Evolutionary conservation across 176 grass and related monocot species (phyloP).

Genomic region (Juncus effusus): DNA sequence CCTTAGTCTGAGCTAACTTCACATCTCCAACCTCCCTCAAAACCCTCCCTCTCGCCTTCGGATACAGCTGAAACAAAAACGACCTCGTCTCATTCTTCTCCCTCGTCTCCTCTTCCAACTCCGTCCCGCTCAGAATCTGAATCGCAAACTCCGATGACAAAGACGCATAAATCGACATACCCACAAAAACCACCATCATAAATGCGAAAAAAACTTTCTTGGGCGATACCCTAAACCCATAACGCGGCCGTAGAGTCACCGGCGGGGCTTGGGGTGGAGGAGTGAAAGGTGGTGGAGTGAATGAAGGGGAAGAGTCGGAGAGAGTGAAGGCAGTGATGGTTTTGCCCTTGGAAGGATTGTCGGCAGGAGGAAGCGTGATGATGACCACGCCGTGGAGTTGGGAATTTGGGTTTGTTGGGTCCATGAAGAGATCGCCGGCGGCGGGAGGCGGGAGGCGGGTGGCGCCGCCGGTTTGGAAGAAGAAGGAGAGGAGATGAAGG

Average conservation of each 20-base stretch:
- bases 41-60: conserved; percentile 49
- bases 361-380: conserved; percentile 82
- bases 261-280: neutral
- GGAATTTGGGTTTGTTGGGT: conserved; percentile 2
- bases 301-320: conserved; percentile 36
- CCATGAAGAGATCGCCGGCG: conserved; percentile 5
- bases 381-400: conserved; percentile 88
- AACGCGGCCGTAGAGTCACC: neutral
- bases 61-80: conserved; percentile 65
- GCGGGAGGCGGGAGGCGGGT: neutral
- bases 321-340: conserved; percentile 91
- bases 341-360: conserved; percentile 97
- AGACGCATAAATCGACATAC: conserved; percentile 36
- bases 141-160: conserved; percentile 61
- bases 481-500: conserved; percentile 1
- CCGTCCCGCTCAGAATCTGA: conserved; percentile 38
- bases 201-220: conserved; percentile 24
- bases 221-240: conserved; percentile 10
- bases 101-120: conserved; percentile 26
- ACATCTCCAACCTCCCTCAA: conserved; percentile 59
- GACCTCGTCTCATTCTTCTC: conserved; percentile 53
- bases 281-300: neutral
- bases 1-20: conserved; percentile 49
- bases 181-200: conserved; percentile 30
- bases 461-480: conserved; percentile 2